phyloP scores from a whole-genome alignment of 2,329 filamentous ascomycete species.

The Colletotrichum lini region DNA sequence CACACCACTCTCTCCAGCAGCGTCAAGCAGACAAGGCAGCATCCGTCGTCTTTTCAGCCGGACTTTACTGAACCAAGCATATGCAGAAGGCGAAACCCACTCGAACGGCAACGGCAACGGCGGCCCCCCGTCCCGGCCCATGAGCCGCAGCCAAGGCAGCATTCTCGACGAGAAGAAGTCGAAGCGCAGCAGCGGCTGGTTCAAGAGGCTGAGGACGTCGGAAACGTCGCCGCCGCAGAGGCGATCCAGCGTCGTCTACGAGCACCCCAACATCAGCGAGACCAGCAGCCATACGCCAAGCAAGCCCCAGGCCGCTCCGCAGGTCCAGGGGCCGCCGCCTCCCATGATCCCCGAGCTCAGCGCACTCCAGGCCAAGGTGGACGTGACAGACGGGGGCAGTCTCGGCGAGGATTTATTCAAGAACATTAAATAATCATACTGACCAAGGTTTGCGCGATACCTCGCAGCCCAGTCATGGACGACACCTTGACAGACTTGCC shows the following conservation, averaged over 20 bases:
- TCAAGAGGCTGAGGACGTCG: slow-evolving; percentile 65
- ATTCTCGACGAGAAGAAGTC: slow-evolving; percentile 67
- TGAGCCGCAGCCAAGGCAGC: slow-evolving; percentile 65
- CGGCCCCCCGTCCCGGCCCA: slow-evolving; percentile 57
- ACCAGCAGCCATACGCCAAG: slow-evolving; percentile 47
- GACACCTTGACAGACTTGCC: slow-evolving; percentile 17
- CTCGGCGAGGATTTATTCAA: slow-evolving; percentile 71
- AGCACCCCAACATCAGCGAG: slow-evolving; percentile 49
- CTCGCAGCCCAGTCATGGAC: slow-evolving; percentile 6
- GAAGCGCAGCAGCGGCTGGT: slow-evolving; percentile 72
- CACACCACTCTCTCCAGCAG: slow-evolving; percentile 65
- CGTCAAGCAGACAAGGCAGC: slow-evolving; percentile 67
- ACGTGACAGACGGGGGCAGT: slow-evolving; percentile 59
- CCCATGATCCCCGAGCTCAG: slow-evolving; percentile 73
- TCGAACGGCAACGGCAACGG: slow-evolving; percentile 56
- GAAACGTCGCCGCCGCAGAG: slow-evolving; percentile 53
- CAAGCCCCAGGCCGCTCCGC: slow-evolving; percentile 43
- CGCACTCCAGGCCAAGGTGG: slow-evolving; percentile 65
- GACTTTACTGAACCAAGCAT: slow-evolving; percentile 67
- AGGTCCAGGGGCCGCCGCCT: slow-evolving; percentile 63
- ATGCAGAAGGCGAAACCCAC: slow-evolving; percentile 64
- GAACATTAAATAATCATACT: slow-evolving; percentile 65
- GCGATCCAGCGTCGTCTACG: slow-evolving; percentile 60
- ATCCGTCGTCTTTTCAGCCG: slow-evolving; percentile 72
- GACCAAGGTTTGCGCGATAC: neutral